phyloP scores from a whole-genome alignment of 805 yeast species.

The Metschnikowia sp. region DNA sequence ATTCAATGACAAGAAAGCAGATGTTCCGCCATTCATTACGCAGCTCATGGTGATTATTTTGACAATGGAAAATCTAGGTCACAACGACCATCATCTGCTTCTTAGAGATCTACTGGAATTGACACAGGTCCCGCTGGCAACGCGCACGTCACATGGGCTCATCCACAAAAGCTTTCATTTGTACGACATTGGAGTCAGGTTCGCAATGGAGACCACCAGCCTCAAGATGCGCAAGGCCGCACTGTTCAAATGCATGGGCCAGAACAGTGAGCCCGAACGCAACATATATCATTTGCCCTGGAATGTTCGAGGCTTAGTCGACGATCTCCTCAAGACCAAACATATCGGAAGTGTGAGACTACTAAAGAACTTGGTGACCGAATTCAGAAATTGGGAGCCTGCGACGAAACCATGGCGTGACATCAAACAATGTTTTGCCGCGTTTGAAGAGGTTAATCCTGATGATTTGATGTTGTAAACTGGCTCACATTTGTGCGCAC shows the following conservation, averaged over 20 bases:
- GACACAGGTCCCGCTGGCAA: constrained; percentile 22
- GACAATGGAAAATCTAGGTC: constrained; percentile 36
- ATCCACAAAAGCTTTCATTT: constrained; percentile 23
- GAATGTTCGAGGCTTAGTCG: constrained; percentile 35
- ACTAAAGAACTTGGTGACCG: constrained; percentile 22
- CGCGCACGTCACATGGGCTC: constrained; percentile 22
- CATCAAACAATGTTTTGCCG: constrained; percentile 30
- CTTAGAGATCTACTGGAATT: constrained; percentile 28
- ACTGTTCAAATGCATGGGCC: neutral
- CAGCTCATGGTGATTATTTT: constrained; percentile 26
- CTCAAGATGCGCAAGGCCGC: constrained; percentile 13
- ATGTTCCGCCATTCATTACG: constrained; percentile 28
- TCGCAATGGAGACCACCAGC: constrained; percentile 37
- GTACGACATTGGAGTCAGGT: constrained; percentile 28
- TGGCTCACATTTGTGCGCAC: neutral
- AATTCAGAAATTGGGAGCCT: constrained; percentile 31
- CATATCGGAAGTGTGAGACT: constrained; percentile 27
- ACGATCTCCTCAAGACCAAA: constrained; percentile 31
- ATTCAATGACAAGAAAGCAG: constrained; percentile 17
- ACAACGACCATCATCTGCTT: constrained; percentile 27
- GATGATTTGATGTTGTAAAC: constrained; percentile 19
- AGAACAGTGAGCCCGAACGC: constrained; percentile 7
- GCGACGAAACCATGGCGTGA: constrained; percentile 30
- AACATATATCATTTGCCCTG: constrained; percentile 35
- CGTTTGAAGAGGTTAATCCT: constrained; percentile 30